Percentiles rank a stretch among this genome's conserved stretches.
Conservation (phyloP, 352 stramenopile genomes). For the Globisporangium polare region DNA sequence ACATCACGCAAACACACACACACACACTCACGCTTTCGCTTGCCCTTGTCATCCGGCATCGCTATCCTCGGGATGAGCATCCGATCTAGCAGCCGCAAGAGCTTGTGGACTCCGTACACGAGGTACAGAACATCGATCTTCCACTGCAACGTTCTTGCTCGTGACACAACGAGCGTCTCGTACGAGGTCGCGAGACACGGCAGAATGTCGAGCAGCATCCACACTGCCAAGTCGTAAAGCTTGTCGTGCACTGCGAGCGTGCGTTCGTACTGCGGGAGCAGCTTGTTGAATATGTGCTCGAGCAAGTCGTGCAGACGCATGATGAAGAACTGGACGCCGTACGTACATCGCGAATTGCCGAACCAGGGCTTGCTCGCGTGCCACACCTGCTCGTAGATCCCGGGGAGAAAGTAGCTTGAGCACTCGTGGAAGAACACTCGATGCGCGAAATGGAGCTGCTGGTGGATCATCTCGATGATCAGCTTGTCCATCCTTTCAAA, state of each 20-base stretch:
- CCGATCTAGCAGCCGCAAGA: slow-evolving; percentile 45
- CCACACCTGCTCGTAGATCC: slow-evolving; percentile 62
- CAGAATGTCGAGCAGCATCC: slow-evolving; percentile 48
- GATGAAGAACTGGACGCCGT: slow-evolving; percentile 52
- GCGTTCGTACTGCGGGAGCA: slow-evolving; percentile 47
- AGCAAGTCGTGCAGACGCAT: slow-evolving; percentile 45
- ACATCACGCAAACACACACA: background rate
- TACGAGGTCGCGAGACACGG: slow-evolving; percentile 43
- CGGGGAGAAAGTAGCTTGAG: slow-evolving; percentile 33
- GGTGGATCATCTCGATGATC: slow-evolving; percentile 45
- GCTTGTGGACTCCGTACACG: slow-evolving; percentile 47
- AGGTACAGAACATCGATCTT: slow-evolving; percentile 77
- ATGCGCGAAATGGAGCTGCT: slow-evolving; percentile 50
- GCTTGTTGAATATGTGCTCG: slow-evolving; percentile 30
- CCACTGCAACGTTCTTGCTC: slow-evolving; percentile 43
- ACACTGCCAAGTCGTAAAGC: slow-evolving; percentile 44
- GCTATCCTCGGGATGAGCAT: slow-evolving; percentile 34
- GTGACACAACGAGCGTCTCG: slow-evolving; percentile 40
- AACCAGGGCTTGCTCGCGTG: slow-evolving; percentile 55
- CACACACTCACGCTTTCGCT: slow-evolving; percentile 31
- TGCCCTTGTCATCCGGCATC: slow-evolving; percentile 17
- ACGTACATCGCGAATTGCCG: slow-evolving; percentile 49
- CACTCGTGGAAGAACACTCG: slow-evolving; percentile 61
- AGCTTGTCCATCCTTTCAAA: slow-evolving; percentile 58
- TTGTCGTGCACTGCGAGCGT: slow-evolving; percentile 62